phyloP scores from a whole-genome alignment of 2,329 filamentous ascomycete species.

The Hymenoscyphus linearis region DNA sequence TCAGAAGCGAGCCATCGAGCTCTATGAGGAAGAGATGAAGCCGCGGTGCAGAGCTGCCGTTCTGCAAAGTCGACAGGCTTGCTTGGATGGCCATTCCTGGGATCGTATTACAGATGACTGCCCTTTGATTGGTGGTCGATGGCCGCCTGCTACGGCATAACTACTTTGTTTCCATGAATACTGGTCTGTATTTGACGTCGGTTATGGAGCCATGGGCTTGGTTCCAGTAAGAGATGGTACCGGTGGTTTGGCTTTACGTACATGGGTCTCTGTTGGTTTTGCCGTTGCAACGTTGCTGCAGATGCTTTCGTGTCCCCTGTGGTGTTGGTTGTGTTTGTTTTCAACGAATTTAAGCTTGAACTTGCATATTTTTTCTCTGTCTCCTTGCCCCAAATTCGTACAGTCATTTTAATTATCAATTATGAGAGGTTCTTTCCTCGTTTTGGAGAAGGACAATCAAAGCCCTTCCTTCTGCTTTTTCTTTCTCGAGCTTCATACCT shows the following conservation, averaged over 20 bases:
- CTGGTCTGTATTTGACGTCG: background rate
- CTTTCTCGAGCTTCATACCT: background rate
- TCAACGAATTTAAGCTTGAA: too few species aligned
- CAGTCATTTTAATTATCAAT: background rate
- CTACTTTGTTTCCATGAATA: background rate
- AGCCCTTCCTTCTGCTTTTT: background rate
- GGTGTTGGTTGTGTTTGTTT: too few species aligned
- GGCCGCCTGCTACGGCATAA: slow-evolving; percentile 8
- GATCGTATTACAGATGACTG: slow-evolving; percentile 36
- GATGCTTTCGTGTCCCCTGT: too few species aligned
- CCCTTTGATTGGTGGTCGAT: slow-evolving; percentile 35
- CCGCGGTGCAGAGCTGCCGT: slow-evolving; percentile 42
- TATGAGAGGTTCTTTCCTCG: background rate
- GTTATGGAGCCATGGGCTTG: background rate
- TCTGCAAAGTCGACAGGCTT: slow-evolving; percentile 46
- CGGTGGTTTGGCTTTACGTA: background rate
- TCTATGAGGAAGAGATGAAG: slow-evolving; percentile 43
- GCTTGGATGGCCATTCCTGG: slow-evolving; percentile 50
- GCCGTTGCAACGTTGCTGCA: background rate
- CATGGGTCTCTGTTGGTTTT: background rate
- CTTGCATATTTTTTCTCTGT: too few species aligned
- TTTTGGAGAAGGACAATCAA: background rate
- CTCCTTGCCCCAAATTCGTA: too few species aligned
- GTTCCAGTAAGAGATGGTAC: background rate
- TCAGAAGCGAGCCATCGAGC: slow-evolving; percentile 37